Base-by-base conservation (phyloP, 306 rosid genomes). In the Quercus glauca region DNA sequence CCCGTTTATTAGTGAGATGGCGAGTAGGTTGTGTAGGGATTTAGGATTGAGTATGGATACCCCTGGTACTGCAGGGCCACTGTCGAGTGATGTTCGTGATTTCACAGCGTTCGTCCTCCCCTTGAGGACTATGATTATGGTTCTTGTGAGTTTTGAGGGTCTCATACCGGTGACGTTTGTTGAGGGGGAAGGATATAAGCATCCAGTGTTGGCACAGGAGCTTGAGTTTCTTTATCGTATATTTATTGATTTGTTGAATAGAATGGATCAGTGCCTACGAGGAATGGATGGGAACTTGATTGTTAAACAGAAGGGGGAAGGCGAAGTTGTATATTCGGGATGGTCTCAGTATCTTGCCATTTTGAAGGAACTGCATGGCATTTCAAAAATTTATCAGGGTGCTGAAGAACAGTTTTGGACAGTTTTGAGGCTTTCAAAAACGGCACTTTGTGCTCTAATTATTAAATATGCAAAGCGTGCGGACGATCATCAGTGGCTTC, bases 401-500 rank as follows among this genome's bases (percentile, higher is more conserved):
- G 89, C 86, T 1, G 90, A 92, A 76, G 91, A 80, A 68, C 76
- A 71, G 49, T 81, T 92, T 73, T 88, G 91, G 97, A 57, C 45
- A 15, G 74, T 81, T 78, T 67, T 94, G 87, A 80, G 26, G 82
- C 75, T 6, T 7, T 79, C 82, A 71, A 88, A 79, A 61, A 45
- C 77, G 63, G 69, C 86, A 20, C n/a, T 94, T 18, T 76, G 85
- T 80, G 79, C 77, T 25, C 81, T 94, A 5, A 52, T 92, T 76
- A 57, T 84, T 49, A 80, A 49, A 49, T 83, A 81, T 83, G 89
- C 86, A 5, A 84, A 78, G 80, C 84, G 85, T 56, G 63, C 31
- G 53, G 91, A 84, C 4, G 87, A 90, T 76, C 87, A 88, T 78
- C 35, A 21, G 65, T 94, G 98, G 98, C 75, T 94, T 84, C 86